Conservation (phyloP, 1,284 basidiomycete genomes). For the Boletus mariae region DNA sequence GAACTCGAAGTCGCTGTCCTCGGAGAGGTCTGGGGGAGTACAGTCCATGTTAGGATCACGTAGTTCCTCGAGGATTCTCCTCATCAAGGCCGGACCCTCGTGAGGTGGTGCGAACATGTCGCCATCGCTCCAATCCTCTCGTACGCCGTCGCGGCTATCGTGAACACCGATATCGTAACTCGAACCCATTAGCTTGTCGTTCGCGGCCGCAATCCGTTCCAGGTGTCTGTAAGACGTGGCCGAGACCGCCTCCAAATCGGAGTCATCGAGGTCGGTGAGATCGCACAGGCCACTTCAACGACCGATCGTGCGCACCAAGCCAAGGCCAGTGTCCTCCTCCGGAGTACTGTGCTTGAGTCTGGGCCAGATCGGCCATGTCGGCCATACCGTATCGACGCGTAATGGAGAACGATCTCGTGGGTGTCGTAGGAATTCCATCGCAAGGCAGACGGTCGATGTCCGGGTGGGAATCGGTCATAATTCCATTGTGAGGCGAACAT, state of each 20-base stretch:
- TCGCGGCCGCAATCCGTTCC: not conserved
- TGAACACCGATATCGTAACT: not conserved
- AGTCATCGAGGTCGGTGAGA: too few relatives aligned
- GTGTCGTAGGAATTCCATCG: not conserved
- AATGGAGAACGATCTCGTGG: too few relatives aligned
- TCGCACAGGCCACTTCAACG: too few relatives aligned
- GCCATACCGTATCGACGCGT: too few relatives aligned
- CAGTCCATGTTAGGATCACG: not conserved
- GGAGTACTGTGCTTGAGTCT: too few relatives aligned
- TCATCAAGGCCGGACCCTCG: not conserved
- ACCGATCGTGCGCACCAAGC: too few relatives aligned
- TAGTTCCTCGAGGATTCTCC: not conserved
- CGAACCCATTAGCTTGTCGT: not conserved
- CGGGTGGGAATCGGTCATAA: too few relatives aligned
- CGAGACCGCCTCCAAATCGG: too few relatives aligned
- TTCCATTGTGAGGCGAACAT: too few relatives aligned
- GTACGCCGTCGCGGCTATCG: not conserved
- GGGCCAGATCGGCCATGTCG: too few relatives aligned
- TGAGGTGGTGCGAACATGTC: not conserved
- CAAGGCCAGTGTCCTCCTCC: too few relatives aligned
- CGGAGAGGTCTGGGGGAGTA: not conserved
- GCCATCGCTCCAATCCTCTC: not conserved
- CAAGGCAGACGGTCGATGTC: not conserved
- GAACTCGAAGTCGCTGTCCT: constrained; percentile 4
- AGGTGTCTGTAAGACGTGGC: not conserved